Base-by-base conservation (phyloP, 331 rosid genomes). In the Malus hybrid region DNA sequence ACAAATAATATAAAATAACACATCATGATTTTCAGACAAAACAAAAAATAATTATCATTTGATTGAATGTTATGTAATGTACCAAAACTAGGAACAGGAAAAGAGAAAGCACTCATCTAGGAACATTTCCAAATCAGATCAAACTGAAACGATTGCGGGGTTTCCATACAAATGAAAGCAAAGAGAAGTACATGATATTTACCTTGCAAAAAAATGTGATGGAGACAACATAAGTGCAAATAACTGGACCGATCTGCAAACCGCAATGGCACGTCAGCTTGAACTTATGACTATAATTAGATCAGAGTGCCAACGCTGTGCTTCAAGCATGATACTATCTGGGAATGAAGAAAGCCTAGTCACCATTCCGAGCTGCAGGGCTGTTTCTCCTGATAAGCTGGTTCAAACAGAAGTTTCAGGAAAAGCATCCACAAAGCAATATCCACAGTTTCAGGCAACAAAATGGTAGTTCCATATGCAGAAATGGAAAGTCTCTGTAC, bases 381-480 rank as follows among this genome's bases (percentile, higher is more conserved):
- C 78, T 82, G 67, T 74, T 93, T 84, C 82, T 87, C 90, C 80
- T 89, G 88, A 89, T 89, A 72, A 85, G 68, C 98, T 90, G 88
- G 28, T 80, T 74, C 65, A 79, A 39, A 79, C 64, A 79, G 57
- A 46, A 82, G 76, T 80, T 74, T 78, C 74, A 87, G 29, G 44
- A 28, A 31, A 36, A 52, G 65, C 73, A 84, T 67, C 76, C 74
- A 77, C 48, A 59, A 72, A 50, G 72, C 74, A 72, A 67, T 48
- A 39, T 36, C 18, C 22, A 27, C 10, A 12, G 44, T 5, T 13
- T 28, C n/a, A 46, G 36, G 67, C 76, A 44, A 31, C 24, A 71
- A 32, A 65, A 34, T 11, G 10, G 48, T 8, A 33, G 36, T 72
- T 29, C 57, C 28, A 63, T 34, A 29, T 10, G 54, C 29, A 27